These are phyloP conservation scores for Blastomyces parvus DNA, from an alignment of 2,329 filamentous ascomycete species.

Conservation along the genomic window DNA sequence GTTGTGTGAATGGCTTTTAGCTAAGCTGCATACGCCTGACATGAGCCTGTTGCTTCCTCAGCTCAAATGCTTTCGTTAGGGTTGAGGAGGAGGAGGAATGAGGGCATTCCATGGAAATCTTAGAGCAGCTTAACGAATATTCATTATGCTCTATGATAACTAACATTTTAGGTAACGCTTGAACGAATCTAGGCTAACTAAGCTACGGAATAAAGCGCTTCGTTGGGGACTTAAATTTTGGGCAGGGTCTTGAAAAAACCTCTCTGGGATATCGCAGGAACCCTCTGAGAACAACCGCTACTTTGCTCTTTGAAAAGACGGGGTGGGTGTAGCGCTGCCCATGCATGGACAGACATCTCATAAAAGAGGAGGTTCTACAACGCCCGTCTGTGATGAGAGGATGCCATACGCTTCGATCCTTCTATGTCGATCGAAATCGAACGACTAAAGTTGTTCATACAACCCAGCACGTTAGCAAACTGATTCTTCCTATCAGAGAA, in stretches of 20 bases:
- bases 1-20: too few species aligned
- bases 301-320: neutral
- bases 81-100: too few species aligned
- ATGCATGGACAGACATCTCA: neutral
- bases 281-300: neutral
- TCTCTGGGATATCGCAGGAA: neutral
- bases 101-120: too few species aligned
- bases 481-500: neutral
- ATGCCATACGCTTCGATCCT: conserved; percentile 7
- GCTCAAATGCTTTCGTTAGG: too few species aligned
- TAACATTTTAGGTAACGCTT: too few species aligned
- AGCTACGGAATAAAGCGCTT: too few species aligned
- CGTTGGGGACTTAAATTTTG: too few species aligned
- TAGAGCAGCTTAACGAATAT: too few species aligned
- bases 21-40: too few species aligned
- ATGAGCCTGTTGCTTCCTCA: too few species aligned
- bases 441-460: neutral
- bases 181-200: too few species aligned
- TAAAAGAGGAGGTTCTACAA: neutral
- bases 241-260: neutral
- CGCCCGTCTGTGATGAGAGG: conserved; percentile 1
- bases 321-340: neutral
- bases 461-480: neutral
- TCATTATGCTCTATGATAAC: too few species aligned
- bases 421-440: conserved; percentile 2